A percentile compares a stretch with the other conserved stretches of the same genome.
Evolutionary conservation across 1,284 basidiomycete species (phyloP).

Genomic region (Xerocomus amazonicus): DNA sequence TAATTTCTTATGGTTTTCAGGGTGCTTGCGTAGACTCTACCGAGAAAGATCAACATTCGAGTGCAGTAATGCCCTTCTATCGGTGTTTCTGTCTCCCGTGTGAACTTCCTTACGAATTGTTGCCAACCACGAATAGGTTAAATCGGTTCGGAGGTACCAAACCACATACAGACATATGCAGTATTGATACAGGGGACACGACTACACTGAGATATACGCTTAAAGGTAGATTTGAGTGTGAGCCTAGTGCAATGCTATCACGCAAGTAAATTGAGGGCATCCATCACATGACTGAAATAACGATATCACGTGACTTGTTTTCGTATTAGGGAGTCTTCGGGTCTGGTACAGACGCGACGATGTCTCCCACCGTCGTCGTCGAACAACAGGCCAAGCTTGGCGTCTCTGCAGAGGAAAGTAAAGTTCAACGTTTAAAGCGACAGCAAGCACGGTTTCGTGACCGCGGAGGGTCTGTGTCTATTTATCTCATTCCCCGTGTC

Average conservation of each 20-base stretch:
- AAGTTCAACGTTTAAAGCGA: constrained; percentile 49
- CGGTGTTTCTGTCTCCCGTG: neutral
- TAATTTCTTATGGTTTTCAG: neutral
- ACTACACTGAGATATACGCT: no score
- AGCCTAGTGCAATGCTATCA: no score
- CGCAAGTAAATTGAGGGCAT: neutral
- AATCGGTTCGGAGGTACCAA: no score
- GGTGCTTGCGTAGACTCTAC: neutral
- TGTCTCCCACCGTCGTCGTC: constrained; percentile 13
- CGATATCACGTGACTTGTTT: neutral
- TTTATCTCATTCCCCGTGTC: neutral
- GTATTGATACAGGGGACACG: no score
- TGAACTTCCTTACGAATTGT: neutral
- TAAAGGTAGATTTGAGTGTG: no score
- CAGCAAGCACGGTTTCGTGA: constrained; percentile 59
- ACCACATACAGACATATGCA: no score
- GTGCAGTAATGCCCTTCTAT: neutral
- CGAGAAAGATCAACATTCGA: neutral
- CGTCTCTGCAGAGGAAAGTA: constrained; percentile 48
- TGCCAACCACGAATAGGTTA: no score
- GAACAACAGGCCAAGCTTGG: constrained; percentile 26
- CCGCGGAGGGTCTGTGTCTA: constrained; percentile 54
- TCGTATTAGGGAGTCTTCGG: neutral
- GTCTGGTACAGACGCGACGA: constrained; percentile 17
- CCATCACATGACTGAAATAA: neutral